A percentile compares a stretch with the other conserved stretches of the same genome.
These are phyloP conservation scores for Coemansia sp. DNA, from an alignment of 192 early-diverging fungal species.

Conservation along the genomic window DNA sequence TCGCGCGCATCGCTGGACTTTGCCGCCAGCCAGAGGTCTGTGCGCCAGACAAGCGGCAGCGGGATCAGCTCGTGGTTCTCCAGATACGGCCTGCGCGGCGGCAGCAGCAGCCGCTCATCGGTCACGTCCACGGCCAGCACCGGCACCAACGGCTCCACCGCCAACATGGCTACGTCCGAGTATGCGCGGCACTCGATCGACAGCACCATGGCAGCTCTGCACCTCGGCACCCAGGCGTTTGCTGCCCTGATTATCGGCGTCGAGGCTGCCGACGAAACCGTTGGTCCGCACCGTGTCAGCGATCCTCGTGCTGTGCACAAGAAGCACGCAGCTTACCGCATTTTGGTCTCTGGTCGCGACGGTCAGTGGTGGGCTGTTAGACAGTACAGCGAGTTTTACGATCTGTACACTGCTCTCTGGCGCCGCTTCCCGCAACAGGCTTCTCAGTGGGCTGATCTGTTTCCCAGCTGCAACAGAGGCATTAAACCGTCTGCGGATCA, in stretches of 20 bases:
- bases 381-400: slow-evolving; percentile 52
- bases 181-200: slow-evolving; percentile 47
- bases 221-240: slow-evolving; percentile 39
- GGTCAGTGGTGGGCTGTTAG: slow-evolving; percentile 50
- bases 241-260: slow-evolving; percentile 49
- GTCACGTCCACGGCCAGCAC: slow-evolving; percentile 40
- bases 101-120: slow-evolving; percentile 34
- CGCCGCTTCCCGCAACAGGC: slow-evolving; percentile 31
- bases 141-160: slow-evolving; percentile 27
- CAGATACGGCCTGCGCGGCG: slow-evolving; percentile 42
- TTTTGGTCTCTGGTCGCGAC: slow-evolving; percentile 48
- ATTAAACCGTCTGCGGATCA: slow-evolving; percentile 36
- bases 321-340: slow-evolving; percentile 41
- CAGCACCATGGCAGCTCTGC: slow-evolving; percentile 42
- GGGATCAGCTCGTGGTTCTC: slow-evolving; percentile 47
- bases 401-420: slow-evolving; percentile 29
- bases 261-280: slow-evolving; percentile 21
- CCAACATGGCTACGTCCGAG: slow-evolving; percentile 32
- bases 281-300: slow-evolving; percentile 12
- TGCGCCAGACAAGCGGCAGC: slow-evolving; percentile 26
- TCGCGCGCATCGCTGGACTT: slow-evolving; percentile 43
- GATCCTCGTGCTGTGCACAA: slow-evolving; percentile 21
- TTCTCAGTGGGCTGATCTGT: slow-evolving; percentile 35
- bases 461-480: slow-evolving; percentile 44
- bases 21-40: slow-evolving; percentile 13